Evolutionary conservation across 2,329 filamentous ascomycete genomes (phyloP), one percentile per base, ranked within the genome.

Genomic region (Nothophoma quercina): DNA sequence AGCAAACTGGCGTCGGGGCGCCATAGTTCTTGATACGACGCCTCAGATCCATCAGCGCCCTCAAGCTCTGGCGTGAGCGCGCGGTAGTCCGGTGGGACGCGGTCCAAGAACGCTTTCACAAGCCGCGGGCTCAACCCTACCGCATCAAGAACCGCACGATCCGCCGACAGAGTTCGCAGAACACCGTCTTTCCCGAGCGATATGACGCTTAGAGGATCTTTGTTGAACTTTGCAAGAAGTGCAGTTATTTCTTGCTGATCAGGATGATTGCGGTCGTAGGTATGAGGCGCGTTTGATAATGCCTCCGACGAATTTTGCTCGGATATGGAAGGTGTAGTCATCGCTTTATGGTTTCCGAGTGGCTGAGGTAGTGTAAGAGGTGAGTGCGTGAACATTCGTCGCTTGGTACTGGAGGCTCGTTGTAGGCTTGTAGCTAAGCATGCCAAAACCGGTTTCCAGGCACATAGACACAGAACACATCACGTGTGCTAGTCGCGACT

Each of bases 221-320:
- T 75, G 72, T 32, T 82, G 33, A 39, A 39, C n/a, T 39, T 39
- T 39, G 23, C 23, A 39, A 39, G n/a, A 15, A 15, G 15, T 15
- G 23, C 23, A 8, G 35, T 39, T 25, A 39, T 15, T 15, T 39
- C 35, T 15, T 39, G 23, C 21, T 39, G 23, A 15, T 39, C 23
- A 39, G 23, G 35, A 39, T 39, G 23, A 39, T 39, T 39, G 23
- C 23, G n/a, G 5, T 39, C n/a, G 23, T 39, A 25, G 35, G 35
- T 25, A 39, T 39, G 23, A 13, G 35, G 35, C 15, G 23, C 10
- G n/a, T 39, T 39, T n/a, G n/a, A 26, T 7, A 15, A 10, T 15
- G 15, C 19, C 21, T 39, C 35, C 23, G 23, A 39, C 21, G n/a
- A 25, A 39, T 19, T 39, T 39, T 13, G 35, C 35, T 23, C 23